Conservation (phyloP, 768 basidiomycete species). For the Auricularia auricula-judae region DNA sequence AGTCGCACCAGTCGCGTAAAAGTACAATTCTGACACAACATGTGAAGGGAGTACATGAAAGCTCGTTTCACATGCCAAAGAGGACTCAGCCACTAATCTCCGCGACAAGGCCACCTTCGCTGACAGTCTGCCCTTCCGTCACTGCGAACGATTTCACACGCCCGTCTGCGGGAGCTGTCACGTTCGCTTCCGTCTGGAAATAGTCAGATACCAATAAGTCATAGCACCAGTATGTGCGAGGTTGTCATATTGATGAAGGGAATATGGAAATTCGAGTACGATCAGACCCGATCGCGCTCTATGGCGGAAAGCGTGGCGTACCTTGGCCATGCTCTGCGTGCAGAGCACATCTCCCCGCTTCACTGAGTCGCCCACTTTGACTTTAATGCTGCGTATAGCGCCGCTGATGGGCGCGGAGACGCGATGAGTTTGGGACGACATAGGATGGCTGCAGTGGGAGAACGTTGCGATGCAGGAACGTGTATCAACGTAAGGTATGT, state of each 20-base stretch:
- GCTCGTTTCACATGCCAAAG: neutral
- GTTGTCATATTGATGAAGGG: neutral
- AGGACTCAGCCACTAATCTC: slow-evolving; percentile 9
- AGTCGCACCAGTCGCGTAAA: too few relatives aligned
- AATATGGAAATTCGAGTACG: neutral
- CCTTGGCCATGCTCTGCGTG: slow-evolving; percentile 8
- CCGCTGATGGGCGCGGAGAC: slow-evolving; percentile 7
- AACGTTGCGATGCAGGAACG: neutral
- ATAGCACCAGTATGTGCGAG: too few relatives aligned
- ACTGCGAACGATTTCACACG: slow-evolving; percentile 4
- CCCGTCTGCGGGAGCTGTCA: slow-evolving; percentile 6
- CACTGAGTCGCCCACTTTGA: slow-evolving; percentile 4
- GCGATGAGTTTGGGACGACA: slow-evolving; percentile 8
- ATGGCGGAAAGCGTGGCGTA: neutral
- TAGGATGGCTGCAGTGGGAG: neutral
- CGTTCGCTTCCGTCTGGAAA: slow-evolving; percentile 7
- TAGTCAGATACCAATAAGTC: neutral
- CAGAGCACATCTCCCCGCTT: slow-evolving; percentile 6
- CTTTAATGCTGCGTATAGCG: slow-evolving; percentile 5
- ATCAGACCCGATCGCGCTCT: neutral
- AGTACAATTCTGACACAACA: too few relatives aligned
- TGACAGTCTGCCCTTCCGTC: slow-evolving; percentile 5
- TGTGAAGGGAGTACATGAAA: neutral
- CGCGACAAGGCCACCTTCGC: slow-evolving; percentile 7
- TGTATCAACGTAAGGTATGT: too few relatives aligned